Conservation (phyloP, 805 yeast genomes). For the Metschnikowia cerradonensis region DNA sequence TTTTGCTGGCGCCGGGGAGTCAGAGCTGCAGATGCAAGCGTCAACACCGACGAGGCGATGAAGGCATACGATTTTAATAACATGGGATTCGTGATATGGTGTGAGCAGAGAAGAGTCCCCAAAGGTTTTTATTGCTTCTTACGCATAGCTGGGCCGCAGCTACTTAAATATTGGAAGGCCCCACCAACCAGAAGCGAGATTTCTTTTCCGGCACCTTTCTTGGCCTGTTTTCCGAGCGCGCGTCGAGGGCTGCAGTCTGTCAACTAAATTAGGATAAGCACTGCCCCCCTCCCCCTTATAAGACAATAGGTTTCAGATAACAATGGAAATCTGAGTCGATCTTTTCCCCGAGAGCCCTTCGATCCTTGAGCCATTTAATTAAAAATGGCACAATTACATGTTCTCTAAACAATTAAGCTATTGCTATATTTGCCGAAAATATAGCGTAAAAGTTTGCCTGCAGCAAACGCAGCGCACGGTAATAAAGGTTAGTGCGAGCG, state of each 20-base stretch:
- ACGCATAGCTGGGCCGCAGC: not conserved
- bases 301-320: not conserved
- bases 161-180: not conserved
- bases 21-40: constrained; percentile 8
- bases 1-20: constrained; percentile 1
- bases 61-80: not conserved
- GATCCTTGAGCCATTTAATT: too few relatives aligned
- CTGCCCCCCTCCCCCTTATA: not conserved
- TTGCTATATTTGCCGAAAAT: too few relatives aligned
- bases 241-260: not conserved
- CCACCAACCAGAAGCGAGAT: not conserved
- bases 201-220: not conserved
- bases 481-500: too few relatives aligned
- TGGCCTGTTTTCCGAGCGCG: not conserved
- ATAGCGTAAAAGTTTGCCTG: too few relatives aligned
- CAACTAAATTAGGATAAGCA: not conserved
- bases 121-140: not conserved
- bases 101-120: not conserved
- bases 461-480: too few relatives aligned
- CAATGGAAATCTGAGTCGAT: not conserved
- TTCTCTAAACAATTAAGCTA: too few relatives aligned
- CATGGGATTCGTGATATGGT: not conserved
- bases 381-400: too few relatives aligned
- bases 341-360: too few relatives aligned
- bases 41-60: constrained; percentile 2